Conservation (phyloP, 2,329 filamentous ascomycete genomes). For the Akanthomyces lecanii region DNA sequence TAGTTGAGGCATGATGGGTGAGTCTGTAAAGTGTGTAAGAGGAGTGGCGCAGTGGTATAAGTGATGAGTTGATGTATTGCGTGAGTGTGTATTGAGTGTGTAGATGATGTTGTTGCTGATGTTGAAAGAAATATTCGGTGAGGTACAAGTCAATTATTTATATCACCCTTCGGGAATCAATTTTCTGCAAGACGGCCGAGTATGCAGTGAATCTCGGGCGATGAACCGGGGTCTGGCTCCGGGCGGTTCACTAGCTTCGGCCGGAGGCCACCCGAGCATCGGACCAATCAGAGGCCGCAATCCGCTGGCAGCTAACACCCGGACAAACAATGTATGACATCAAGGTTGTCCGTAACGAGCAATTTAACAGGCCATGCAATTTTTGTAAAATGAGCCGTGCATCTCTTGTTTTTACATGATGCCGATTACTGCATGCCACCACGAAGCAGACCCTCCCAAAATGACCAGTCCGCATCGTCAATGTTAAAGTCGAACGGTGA, state of each 20-base stretch:
- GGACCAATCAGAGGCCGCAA: slow-evolving; percentile 8
- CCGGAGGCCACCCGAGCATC: slow-evolving; percentile 4
- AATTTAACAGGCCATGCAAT: too few species aligned
- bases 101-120: neutral
- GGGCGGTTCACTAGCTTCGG: neutral
- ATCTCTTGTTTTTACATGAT: neutral
- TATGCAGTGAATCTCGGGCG: neutral
- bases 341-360: too few species aligned
- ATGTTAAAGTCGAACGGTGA: slow-evolving; percentile 19
- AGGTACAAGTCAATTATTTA: neutral
- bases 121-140: neutral
- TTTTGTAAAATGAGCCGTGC: too few species aligned
- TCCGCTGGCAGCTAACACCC: neutral
- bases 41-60: neutral
- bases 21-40: neutral
- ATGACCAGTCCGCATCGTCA: slow-evolving; percentile 24
- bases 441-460: slow-evolving; percentile 25
- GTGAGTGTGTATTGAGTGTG: neutral
- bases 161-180: neutral
- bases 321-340: neutral
- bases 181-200: neutral
- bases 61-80: neutral
- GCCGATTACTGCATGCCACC: neutral
- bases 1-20: slow-evolving; percentile 18
- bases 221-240: neutral